Evolutionary conservation across 208 protist species (phyloP).

Genomic region (Crithidia mellificae): DNA sequence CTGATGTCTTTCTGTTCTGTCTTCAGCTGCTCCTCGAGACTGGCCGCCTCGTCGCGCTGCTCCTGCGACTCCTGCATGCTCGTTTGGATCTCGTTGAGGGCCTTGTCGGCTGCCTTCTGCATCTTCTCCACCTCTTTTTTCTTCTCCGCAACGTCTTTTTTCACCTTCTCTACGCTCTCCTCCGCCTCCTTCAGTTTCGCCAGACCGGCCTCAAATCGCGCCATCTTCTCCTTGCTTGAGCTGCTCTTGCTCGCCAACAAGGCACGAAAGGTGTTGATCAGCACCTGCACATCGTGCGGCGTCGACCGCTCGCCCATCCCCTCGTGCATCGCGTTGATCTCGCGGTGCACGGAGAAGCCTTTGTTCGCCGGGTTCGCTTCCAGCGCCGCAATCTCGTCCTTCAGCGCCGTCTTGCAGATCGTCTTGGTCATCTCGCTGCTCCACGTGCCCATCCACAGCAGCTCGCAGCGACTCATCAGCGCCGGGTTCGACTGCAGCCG

Average conservation of each 20-base stretch:
- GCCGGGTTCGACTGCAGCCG: conserved; percentile 95
- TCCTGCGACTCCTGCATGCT: conserved; percentile 94
- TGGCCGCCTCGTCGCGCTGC: conserved; percentile 89
- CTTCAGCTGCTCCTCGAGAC: conserved; percentile 85
- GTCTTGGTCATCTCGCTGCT: conserved; percentile 75
- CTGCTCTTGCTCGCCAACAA: conserved; percentile 81
- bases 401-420: conserved; percentile 84
- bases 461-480: conserved; percentile 91
- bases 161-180: conserved; percentile 90
- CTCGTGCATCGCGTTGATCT: conserved; percentile 88
- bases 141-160: conserved; percentile 84
- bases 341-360: conserved; percentile 79
- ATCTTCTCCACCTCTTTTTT: conserved; percentile 91
- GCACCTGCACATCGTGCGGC: conserved; percentile 82
- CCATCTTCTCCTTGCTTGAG: conserved; percentile 68
- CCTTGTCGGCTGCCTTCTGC: conserved; percentile 93
- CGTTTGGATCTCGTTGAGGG: conserved; percentile 93
- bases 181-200: conserved; percentile 94
- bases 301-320: conserved; percentile 58
- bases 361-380: conserved; percentile 68
- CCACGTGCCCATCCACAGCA: conserved; percentile 96
- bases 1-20: conserved; percentile 90
- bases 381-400: conserved; percentile 68
- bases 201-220: conserved; percentile 90
- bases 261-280: conserved; percentile 85